Evolutionary conservation across 2,329 filamentous ascomycete species (phyloP).

Genomic region (Paramyrothecium roridum): DNA sequence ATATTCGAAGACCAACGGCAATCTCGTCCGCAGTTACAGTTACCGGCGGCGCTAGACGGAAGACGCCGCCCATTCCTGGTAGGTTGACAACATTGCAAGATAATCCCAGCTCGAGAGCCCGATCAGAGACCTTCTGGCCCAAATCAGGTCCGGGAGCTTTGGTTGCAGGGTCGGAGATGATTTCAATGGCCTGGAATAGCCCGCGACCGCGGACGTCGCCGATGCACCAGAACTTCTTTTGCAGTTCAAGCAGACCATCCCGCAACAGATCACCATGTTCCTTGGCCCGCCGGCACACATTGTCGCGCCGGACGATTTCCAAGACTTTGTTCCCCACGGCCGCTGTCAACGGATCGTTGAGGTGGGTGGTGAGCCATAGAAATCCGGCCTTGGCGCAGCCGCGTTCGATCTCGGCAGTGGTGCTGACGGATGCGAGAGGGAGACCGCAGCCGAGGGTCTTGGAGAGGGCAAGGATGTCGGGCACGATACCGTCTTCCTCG

Average conservation of each 20-base stretch:
- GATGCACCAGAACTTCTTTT: conserved; percentile 48
- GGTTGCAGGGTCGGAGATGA: conserved; percentile 36
- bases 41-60: conserved; percentile 48
- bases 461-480: conserved; percentile 24
- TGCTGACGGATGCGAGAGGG: conserved; percentile 46
- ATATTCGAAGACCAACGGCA: conserved; percentile 41
- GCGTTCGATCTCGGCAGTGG: conserved; percentile 43
- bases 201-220: conserved; percentile 50
- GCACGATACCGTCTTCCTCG: conserved; percentile 26
- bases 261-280: conserved; percentile 39
- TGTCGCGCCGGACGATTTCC: conserved; percentile 48
- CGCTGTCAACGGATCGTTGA: conserved; percentile 51
- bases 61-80: conserved; percentile 45
- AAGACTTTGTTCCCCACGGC: conserved; percentile 53
- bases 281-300: conserved; percentile 35
- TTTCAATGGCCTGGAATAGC: conserved; percentile 47
- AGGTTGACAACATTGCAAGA: conserved; percentile 47
- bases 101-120: conserved; percentile 40
- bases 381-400: conserved; percentile 41
- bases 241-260: conserved; percentile 36
- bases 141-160: conserved; percentile 40
- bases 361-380: conserved; percentile 49
- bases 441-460: conserved; percentile 55
- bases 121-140: conserved; percentile 37
- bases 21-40: conserved; percentile 42